A percentile compares a stretch with the other conserved stretches of the same genome.
phyloP scores from a whole-genome alignment of 768 basidiomycete species.

The Leccinum obscurum region DNA sequence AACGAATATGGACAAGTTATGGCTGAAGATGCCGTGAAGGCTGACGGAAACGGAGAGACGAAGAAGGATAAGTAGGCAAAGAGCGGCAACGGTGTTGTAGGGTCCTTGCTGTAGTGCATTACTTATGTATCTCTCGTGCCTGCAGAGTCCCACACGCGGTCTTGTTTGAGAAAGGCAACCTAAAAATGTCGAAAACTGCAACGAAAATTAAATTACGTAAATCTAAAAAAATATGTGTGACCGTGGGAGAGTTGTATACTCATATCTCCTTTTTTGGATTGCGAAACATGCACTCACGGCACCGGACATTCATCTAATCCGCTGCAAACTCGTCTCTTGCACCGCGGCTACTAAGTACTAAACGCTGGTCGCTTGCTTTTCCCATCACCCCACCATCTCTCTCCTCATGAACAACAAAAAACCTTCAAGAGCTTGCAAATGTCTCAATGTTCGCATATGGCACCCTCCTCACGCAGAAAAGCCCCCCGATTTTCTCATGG shows the following conservation, averaged over 20 bases:
- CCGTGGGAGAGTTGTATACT: conserved; percentile 18
- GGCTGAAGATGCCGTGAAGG: conserved; percentile 43
- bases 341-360: conserved; percentile 9
- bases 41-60: conserved; percentile 44
- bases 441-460: conserved; percentile 67
- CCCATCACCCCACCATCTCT: conserved; percentile 20
- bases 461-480: conserved; percentile 30
- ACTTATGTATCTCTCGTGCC: conserved; percentile 12
- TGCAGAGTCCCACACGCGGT: not conserved
- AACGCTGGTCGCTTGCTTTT: conserved; percentile 27
- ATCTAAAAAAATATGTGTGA: conserved; percentile 12
- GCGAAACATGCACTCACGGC: conserved; percentile 31
- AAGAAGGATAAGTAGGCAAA: conserved; percentile 54
- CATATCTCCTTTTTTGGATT: conserved; percentile 27
- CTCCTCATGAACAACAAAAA: conserved; percentile 15
- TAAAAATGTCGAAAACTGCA: conserved; percentile 11
- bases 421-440: conserved; percentile 57
- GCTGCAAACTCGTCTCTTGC: conserved; percentile 18
- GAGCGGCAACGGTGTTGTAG: conserved; percentile 7
- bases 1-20: conserved; percentile 96
- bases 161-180: conserved; percentile 9
- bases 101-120: not conserved
- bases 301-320: conserved; percentile 38
- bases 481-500: conserved; percentile 38
- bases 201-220: conserved; percentile 4